Base-by-base conservation (phyloP, 306 rosid species). In the Cajanus cajan region DNA sequence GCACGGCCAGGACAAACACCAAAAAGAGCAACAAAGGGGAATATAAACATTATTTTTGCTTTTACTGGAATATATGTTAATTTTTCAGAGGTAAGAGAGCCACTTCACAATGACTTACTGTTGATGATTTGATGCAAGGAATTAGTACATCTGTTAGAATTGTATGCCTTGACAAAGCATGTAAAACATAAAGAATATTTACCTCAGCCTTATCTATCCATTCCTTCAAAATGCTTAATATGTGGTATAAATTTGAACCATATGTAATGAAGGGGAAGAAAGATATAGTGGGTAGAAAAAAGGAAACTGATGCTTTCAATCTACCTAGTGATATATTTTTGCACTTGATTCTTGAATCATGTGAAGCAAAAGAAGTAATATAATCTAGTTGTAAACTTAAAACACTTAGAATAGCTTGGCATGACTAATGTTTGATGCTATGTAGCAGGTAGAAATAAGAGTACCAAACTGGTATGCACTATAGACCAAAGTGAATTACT, bases 41-140 rank as follows among this genome's bases (percentile, higher is more conserved):
- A 82, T 39, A 61, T 40, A 40, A 55, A 62, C 84, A 13, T 81
- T 73, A 40, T 33, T 51, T 68, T 82, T 82, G 25, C 45, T 63
- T 67, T 66, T 47, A 24, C 68, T 5, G 34, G 69, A 61, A 71
- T 55, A 37, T 63, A 33, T 64, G 21, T 71, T 63, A 40, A 25
- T 43, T 70, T 62, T 63, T 52, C 18, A 2, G n/a, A 69, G 75
- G 61, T 40, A 55, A 12, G 18, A 24, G 61, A 76, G 51, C 9
- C 63, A 64, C 39, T 41, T 81, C 12, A 34, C 37, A 9, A 37
- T 72, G 69, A 44, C 11, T 62, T 71, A 24, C 28, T 77, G 36
- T 54, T 63, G 65, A 64, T 48, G 78, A 62, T 77, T 61, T 24
- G 57, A 71, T 82, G 37, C 82, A 9, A 50, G 78, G 68, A 68